Conservation (phyloP, 495 filamentous ascomycete species). For the Parmelia sp. region DNA sequence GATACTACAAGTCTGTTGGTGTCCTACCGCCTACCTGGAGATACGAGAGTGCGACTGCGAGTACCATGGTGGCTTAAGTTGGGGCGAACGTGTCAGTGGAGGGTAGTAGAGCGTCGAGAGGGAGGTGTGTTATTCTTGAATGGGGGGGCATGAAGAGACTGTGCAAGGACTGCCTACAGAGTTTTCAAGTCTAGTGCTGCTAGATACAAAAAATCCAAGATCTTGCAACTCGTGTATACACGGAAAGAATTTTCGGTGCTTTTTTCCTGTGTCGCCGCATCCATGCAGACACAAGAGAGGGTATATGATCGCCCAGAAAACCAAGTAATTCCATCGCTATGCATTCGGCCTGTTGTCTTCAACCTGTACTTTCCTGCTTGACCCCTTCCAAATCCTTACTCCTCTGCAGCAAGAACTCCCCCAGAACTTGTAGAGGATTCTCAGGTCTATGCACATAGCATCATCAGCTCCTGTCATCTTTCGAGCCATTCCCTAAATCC, state of each 20-base stretch:
- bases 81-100: neutral
- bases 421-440: constrained; percentile 77
- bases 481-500: no score
- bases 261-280: neutral
- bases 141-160: neutral
- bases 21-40: constrained; percentile 97
- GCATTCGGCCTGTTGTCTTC: neutral
- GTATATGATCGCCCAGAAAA: constrained; percentile 1
- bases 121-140: neutral
- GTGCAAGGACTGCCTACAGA: neutral
- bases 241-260: neutral
- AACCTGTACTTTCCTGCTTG: constrained; percentile 1
- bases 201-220: constrained; percentile 3
- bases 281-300: neutral
- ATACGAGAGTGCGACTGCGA: constrained; percentile 69
- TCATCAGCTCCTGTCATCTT: neutral
- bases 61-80: constrained; percentile 47
- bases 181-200: constrained; percentile 2
- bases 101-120: neutral
- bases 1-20: constrained; percentile 98
- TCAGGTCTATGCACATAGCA: constrained; percentile 47
- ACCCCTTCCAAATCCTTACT: constrained; percentile 64
- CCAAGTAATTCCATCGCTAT: constrained; percentile 20
- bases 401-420: constrained; percentile 77
- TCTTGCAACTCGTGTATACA: no score